These are phyloP conservation scores for Suillus spraguei DNA, from an alignment of 768 basidiomycete genomes.

Conservation along the genomic window DNA sequence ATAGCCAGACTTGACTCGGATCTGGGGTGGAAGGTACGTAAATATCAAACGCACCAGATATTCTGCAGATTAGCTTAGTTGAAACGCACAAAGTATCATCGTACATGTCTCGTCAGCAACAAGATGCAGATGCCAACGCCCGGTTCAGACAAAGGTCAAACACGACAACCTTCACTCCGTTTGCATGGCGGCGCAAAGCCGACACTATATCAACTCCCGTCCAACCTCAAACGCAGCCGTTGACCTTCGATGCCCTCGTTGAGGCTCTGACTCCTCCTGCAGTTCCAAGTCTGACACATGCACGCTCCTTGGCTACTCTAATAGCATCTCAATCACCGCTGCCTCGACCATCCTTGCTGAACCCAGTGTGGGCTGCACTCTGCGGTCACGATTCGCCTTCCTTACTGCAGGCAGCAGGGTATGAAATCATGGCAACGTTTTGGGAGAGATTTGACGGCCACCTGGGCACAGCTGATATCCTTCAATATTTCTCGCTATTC, in stretches of 20 bases:
- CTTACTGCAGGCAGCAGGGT: conserved; percentile 66
- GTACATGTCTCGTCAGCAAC: conserved; percentile 32
- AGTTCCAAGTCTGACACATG: conserved; percentile 68
- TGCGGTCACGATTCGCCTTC: conserved; percentile 57
- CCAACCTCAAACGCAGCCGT: conserved; percentile 28
- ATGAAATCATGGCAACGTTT: conserved; percentile 71
- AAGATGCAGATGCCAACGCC: conserved; percentile 33
- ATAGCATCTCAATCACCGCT: conserved; percentile 56
- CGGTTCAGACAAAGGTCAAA: conserved; percentile 43
- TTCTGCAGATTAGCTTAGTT: neutral
- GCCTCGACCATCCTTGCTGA: conserved; percentile 54
- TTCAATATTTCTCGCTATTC: conserved; percentile 68
- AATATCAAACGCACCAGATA: neutral
- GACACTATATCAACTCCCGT: conserved; percentile 32
- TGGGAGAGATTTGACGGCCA: conserved; percentile 58
- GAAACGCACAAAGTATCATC: neutral
- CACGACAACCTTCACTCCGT: conserved; percentile 43
- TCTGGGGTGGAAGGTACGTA: conserved; percentile 6
- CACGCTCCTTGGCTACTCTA: conserved; percentile 56
- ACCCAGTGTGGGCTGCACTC: conserved; percentile 61
- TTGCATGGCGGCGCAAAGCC: conserved; percentile 41
- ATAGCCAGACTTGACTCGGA: neutral
- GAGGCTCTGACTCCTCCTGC: conserved; percentile 48
- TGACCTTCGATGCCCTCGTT: conserved; percentile 49
- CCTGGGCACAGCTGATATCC: conserved; percentile 56